Conservation (phyloP, 1,284 basidiomycete genomes). For the Hymenochaete sp. region DNA sequence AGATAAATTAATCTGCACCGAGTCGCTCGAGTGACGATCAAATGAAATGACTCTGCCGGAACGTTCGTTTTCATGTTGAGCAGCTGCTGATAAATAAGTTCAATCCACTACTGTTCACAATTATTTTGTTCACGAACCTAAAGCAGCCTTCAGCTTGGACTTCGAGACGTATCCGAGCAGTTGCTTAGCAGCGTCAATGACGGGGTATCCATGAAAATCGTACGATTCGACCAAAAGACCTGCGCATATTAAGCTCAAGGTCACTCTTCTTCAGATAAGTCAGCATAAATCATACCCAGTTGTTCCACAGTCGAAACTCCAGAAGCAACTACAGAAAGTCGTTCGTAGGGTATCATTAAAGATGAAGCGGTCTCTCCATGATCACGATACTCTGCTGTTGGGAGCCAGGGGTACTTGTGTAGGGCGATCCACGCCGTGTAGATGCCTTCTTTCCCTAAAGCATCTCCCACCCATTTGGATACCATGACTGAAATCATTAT, state of each 20-base stretch:
- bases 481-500: slow-evolving; percentile 74
- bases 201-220: slow-evolving; percentile 54
- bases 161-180: slow-evolving; percentile 54
- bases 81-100: too few species aligned
- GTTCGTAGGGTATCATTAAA: slow-evolving; percentile 49
- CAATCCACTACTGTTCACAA: too few species aligned
- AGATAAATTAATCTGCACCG: slow-evolving; percentile 43
- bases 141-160: slow-evolving; percentile 40
- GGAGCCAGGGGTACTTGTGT: slow-evolving; percentile 65
- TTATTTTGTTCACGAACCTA: slow-evolving; percentile 43
- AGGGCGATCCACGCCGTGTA: slow-evolving; percentile 68
- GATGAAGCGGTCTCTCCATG: slow-evolving; percentile 52
- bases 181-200: slow-evolving; percentile 37
- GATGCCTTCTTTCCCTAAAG: slow-evolving; percentile 63
- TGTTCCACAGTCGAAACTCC: slow-evolving; percentile 41
- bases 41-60: too few species aligned
- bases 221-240: slow-evolving; percentile 28
- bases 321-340: slow-evolving; percentile 42
- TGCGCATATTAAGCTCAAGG: neutral
- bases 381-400: slow-evolving; percentile 60
- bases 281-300: slow-evolving; percentile 31
- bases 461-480: slow-evolving; percentile 69
- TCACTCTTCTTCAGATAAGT: neutral
- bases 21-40: too few species aligned
- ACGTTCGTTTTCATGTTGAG: too few species aligned